Evolutionary conservation across 2,329 filamentous ascomycete species (phyloP).

Genomic region (Geosmithia putterillii): DNA sequence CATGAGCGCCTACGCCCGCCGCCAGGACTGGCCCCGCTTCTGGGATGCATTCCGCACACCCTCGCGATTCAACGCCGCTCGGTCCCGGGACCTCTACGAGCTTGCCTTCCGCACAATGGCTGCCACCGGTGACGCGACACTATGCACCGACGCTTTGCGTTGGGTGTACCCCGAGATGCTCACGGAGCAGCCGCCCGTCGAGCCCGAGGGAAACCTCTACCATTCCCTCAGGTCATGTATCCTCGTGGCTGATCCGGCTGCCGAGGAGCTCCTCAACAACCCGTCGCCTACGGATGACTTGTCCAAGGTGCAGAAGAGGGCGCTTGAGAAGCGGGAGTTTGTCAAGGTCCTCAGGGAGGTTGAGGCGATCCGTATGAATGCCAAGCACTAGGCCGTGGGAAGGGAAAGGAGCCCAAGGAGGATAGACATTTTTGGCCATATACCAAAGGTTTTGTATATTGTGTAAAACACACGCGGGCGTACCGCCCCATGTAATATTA

Average conservation of each 20-base stretch:
- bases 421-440: too few species aligned
- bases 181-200: slow-evolving; percentile 37
- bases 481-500: too few species aligned
- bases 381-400: not conserved
- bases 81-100: slow-evolving; percentile 41
- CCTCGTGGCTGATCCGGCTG: slow-evolving; percentile 37
- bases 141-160: slow-evolving; percentile 35
- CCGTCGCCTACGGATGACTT: slow-evolving; percentile 5
- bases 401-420: not conserved
- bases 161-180: slow-evolving; percentile 47
- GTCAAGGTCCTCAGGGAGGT: slow-evolving; percentile 17
- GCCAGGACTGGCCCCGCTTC: slow-evolving; percentile 40
- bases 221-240: slow-evolving; percentile 41
- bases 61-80: slow-evolving; percentile 31
- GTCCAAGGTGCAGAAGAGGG: slow-evolving; percentile 4
- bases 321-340: slow-evolving; percentile 16
- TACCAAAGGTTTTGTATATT: too few species aligned
- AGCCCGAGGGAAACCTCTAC: slow-evolving; percentile 28
- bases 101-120: slow-evolving; percentile 38
- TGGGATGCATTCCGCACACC: slow-evolving; percentile 49
- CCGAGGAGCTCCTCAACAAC: slow-evolving; percentile 18
- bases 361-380: slow-evolving; percentile 8
- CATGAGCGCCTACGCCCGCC: slow-evolving; percentile 31
- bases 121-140: slow-evolving; percentile 23
- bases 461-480: too few species aligned